Conservation (phyloP, 139 green algal genomes). For the Axilococcus clingmanii region DNA sequence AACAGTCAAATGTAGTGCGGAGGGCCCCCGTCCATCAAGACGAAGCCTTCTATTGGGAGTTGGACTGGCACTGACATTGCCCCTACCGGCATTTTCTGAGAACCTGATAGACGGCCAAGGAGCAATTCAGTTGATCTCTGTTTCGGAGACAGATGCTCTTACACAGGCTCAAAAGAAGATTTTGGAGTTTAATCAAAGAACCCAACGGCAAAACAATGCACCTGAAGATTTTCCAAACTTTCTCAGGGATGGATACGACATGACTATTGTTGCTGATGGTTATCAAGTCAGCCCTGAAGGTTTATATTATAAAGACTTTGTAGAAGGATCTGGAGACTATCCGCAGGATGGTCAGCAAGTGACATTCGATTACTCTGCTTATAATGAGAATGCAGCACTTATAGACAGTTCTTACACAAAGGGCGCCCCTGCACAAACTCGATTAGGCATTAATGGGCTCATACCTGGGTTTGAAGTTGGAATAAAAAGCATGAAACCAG, state of each 20-base stretch:
- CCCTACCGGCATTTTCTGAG: background rate
- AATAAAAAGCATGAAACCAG: constrained; percentile 77
- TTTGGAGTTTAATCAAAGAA: constrained; percentile 66
- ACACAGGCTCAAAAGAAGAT: constrained; percentile 23
- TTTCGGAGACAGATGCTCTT: constrained; percentile 3
- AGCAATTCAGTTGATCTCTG: constrained; percentile 8
- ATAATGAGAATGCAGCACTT: constrained; percentile 76
- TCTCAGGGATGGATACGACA: constrained; percentile 81
- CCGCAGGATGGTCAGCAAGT: constrained; percentile 83
- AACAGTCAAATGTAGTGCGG: too few relatives aligned
- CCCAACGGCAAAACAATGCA: constrained; percentile 74
- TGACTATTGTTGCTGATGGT: constrained; percentile 44
- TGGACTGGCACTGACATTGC: too few relatives aligned
- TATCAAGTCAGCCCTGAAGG: constrained; percentile 55
- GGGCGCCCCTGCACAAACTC: constrained; percentile 61
- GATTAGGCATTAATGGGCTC: constrained; percentile 82
- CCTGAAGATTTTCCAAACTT: constrained; percentile 77
- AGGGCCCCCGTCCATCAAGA: too few relatives aligned
- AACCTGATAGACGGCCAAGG: constrained; percentile 24
- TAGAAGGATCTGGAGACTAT: constrained; percentile 35
- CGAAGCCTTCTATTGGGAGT: constrained; percentile 4
- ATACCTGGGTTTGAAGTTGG: constrained; percentile 97
- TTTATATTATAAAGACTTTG: constrained; percentile 80
- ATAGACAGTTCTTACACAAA: constrained; percentile 90
- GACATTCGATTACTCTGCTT: constrained; percentile 92